A percentile compares a stretch with the other conserved stretches of the same genome.
These are phyloP conservation scores for Cyberlindnera euphorbiae DNA, from an alignment of 805 yeast genomes.

Conservation along the genomic window DNA sequence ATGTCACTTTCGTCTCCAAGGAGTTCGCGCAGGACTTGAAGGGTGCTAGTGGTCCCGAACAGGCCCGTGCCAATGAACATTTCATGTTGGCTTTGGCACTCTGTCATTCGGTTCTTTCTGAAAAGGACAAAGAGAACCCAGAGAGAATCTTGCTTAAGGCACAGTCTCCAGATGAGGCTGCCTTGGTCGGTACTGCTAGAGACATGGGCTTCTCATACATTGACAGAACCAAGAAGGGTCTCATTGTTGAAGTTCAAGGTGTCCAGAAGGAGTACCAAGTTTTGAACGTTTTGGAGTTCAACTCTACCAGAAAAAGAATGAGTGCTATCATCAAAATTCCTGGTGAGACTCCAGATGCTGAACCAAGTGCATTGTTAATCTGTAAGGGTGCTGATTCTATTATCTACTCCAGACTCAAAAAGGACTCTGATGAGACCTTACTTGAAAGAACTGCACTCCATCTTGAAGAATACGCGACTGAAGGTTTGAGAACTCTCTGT, in stretches of 20 bases:
- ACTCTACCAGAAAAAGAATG: conserved; percentile 85
- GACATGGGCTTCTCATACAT: conserved; percentile 67
- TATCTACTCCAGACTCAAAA: conserved; percentile 60
- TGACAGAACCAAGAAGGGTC: conserved; percentile 63
- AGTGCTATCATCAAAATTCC: conserved; percentile 66
- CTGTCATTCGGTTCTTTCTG: conserved; percentile 76
- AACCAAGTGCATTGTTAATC: conserved; percentile 58
- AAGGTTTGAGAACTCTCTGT: conserved; percentile 78
- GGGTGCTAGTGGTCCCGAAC: conserved; percentile 46
- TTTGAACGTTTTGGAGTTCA: conserved; percentile 68
- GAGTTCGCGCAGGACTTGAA: conserved; percentile 59
- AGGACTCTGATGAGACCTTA: conserved; percentile 37
- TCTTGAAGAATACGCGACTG: conserved; percentile 73
- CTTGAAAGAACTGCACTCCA: conserved; percentile 64
- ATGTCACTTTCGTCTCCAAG: conserved; percentile 64
- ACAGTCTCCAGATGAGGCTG: conserved; percentile 86
- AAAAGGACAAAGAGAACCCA: conserved; percentile 57
- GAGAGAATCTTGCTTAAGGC: conserved; percentile 57
- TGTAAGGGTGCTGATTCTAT: conserved; percentile 87
- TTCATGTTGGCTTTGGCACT: conserved; percentile 73
- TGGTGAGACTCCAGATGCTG: conserved; percentile 27
- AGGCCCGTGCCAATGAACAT: conserved; percentile 59
- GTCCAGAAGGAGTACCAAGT: conserved; percentile 65
- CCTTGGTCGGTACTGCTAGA: conserved; percentile 76
- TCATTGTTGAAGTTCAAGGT: conserved; percentile 67